Conservation (phyloP, 257 asterid species). For the Solanum acaule region DNA sequence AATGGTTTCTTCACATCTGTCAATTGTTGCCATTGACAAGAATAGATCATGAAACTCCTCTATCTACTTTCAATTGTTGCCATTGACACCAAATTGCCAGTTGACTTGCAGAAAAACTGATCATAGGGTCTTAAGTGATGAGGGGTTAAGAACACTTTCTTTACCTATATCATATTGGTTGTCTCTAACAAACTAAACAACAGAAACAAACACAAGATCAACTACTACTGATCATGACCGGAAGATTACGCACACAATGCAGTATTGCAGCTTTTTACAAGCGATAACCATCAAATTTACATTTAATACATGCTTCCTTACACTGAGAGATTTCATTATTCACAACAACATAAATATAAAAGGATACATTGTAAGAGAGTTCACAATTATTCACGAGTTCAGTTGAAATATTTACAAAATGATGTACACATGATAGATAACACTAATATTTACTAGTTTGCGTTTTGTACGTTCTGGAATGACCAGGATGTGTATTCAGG, state of each 20-base stretch:
- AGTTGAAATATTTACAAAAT: not conserved
- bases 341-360: not conserved
- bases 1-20: not conserved
- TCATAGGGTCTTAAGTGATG: too few species aligned
- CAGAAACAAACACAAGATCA: not conserved
- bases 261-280: not conserved
- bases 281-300: not conserved
- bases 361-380: not conserved
- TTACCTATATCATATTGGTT: too few species aligned
- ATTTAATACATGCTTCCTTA: not conserved
- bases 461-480: conserved; percentile 22
- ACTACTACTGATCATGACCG: not conserved
- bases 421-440: not conserved
- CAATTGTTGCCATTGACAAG: not conserved
- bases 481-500: conserved; percentile 47
- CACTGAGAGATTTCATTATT: not conserved
- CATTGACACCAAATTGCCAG: not conserved
- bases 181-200: not conserved
- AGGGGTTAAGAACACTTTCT: too few species aligned
- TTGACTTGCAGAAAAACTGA: not conserved
- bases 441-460: not conserved
- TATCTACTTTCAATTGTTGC: too few species aligned
- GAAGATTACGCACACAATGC: not conserved
- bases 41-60: not conserved
- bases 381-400: not conserved